Conservation (phyloP, 441 rosid genomes). For the Mallotus repandus region DNA sequence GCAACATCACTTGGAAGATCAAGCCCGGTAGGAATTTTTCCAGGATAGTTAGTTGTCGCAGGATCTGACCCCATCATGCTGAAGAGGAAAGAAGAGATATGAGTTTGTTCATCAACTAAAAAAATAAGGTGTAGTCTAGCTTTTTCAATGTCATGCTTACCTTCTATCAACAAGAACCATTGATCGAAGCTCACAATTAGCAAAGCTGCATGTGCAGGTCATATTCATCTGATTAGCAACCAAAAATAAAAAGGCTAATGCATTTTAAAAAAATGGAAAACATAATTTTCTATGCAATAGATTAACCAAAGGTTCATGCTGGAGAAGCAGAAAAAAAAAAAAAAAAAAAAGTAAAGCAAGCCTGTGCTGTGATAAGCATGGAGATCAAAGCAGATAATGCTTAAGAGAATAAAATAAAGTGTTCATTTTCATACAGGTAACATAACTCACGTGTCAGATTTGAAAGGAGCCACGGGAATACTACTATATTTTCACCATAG, state of each 20-base stretch:
- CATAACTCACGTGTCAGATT: too few species aligned
- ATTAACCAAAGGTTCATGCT: not conserved
- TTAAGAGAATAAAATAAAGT: too few species aligned
- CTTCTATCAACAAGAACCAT: slow-evolving; percentile 65
- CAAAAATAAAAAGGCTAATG: not conserved
- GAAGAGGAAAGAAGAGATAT: slow-evolving; percentile 16
- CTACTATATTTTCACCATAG: too few species aligned
- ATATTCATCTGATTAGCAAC: slow-evolving; percentile 2
- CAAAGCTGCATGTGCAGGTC: slow-evolving; percentile 49
- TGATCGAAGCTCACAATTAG: slow-evolving; percentile 78
- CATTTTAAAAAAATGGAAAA: not conserved
- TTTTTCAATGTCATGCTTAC: slow-evolving; percentile 34
- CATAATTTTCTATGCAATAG: not conserved
- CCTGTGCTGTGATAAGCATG: too few species aligned
- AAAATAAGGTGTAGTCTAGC: not conserved
- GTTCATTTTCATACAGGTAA: too few species aligned
- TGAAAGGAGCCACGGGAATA: too few species aligned
- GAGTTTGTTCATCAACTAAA: not conserved
- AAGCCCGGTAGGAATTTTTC: slow-evolving; percentile 58
- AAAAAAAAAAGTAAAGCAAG: too few species aligned
- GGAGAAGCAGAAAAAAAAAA: not conserved
- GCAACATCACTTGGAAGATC: slow-evolving; percentile 65
- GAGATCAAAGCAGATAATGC: too few species aligned
- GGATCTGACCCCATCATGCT: slow-evolving; percentile 62
- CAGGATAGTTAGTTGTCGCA: slow-evolving; percentile 58